Conservation (phyloP, 1,139 yeast species). For the Scheffersomyces insectosa region DNA sequence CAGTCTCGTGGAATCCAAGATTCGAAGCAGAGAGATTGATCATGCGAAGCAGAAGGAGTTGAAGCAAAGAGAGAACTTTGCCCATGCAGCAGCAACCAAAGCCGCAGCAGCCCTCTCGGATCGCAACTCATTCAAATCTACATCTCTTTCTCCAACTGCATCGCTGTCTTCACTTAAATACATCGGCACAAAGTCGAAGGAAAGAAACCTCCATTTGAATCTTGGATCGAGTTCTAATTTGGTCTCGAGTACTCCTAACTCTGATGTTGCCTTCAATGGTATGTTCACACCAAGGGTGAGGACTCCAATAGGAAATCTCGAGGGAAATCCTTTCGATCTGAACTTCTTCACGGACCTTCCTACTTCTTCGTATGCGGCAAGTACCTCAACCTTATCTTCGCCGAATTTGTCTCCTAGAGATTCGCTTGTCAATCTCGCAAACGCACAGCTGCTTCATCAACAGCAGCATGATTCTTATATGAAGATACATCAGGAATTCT, state of each 20-base stretch:
- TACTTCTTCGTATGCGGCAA: slow-evolving; percentile 3
- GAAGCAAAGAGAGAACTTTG: slow-evolving; percentile 5
- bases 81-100: background rate
- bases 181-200: background rate
- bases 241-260: background rate
- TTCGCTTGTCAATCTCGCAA: slow-evolving; percentile 7
- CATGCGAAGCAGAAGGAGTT: slow-evolving; percentile 9
- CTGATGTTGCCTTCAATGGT: slow-evolving; percentile 19
- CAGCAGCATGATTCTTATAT: slow-evolving; percentile 38
- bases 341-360: slow-evolving; percentile 23
- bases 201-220: background rate
- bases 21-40: slow-evolving; percentile 19
- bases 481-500: slow-evolving; percentile 38
- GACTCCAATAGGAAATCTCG: slow-evolving; percentile 27
- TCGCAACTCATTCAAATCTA: background rate
- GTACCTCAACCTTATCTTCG: slow-evolving; percentile 8
- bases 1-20: slow-evolving; percentile 33
- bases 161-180: no score
- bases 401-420: slow-evolving; percentile 17
- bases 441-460: slow-evolving; percentile 10
- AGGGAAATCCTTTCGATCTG: slow-evolving; percentile 41
- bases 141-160: background rate
- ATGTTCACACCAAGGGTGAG: slow-evolving; percentile 41
- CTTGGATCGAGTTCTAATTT: background rate
- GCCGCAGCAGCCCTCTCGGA: background rate